phyloP scores from a whole-genome alignment of 2,329 filamentous ascomycete genomes.

The Monosporascus cannonballus region DNA sequence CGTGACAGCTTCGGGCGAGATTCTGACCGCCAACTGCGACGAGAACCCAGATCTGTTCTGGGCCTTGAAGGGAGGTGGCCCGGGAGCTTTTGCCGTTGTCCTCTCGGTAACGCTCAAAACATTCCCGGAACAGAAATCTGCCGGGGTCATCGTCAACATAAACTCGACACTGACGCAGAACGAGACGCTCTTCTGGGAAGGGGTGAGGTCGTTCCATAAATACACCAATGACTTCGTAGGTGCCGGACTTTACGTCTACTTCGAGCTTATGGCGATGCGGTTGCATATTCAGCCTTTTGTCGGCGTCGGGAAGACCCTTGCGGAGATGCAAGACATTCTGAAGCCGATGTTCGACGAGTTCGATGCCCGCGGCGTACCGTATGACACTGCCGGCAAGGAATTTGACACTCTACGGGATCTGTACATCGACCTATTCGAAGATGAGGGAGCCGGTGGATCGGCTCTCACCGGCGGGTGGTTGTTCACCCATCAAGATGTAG shows the following conservation, averaged over 20 bases:
- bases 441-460: slow-evolving; percentile 27
- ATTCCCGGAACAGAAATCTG: slow-evolving; percentile 36
- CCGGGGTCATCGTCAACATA: slow-evolving; percentile 36
- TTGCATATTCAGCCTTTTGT: slow-evolving; percentile 34
- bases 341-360: slow-evolving; percentile 30
- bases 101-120: slow-evolving; percentile 47
- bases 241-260: slow-evolving; percentile 36
- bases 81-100: slow-evolving; percentile 46
- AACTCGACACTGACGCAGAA: slow-evolving; percentile 29
- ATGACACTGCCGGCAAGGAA: slow-evolving; percentile 21
- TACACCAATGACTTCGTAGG: slow-evolving; percentile 34
- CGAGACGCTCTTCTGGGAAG: slow-evolving; percentile 39
- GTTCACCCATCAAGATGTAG: slow-evolving; percentile 29
- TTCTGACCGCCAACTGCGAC: slow-evolving; percentile 36
- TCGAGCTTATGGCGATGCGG: slow-evolving; percentile 34
- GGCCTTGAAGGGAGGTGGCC: slow-evolving; percentile 49
- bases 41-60: slow-evolving; percentile 50
- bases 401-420: slow-evolving; percentile 30
- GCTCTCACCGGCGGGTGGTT: slow-evolving; percentile 33
- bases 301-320: slow-evolving; percentile 28
- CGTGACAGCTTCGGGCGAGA: slow-evolving; percentile 37
- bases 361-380: slow-evolving; percentile 19
- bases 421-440: slow-evolving; percentile 32
- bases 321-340: slow-evolving; percentile 29
- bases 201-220: slow-evolving; percentile 41